Evolutionary conservation across 345 rosid species (phyloP).

Genomic region (Bruguiera parviflora): DNA sequence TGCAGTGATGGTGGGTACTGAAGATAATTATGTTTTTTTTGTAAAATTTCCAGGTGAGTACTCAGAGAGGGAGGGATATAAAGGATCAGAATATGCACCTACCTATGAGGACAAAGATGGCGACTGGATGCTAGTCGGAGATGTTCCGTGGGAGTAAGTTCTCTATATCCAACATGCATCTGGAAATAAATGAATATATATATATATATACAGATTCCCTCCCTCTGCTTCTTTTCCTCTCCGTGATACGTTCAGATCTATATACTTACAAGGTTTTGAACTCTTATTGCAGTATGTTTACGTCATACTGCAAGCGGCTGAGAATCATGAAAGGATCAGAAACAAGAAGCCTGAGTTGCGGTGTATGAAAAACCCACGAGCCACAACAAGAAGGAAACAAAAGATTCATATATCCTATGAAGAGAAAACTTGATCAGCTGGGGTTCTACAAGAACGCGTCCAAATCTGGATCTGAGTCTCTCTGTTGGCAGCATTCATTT

Average conservation of each 20-base stretch:
- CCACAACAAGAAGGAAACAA: slow-evolving; percentile 9
- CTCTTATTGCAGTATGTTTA: slow-evolving; percentile 65
- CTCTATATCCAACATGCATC: neutral
- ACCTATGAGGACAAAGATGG: slow-evolving; percentile 28
- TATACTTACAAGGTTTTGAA: slow-evolving; percentile 8
- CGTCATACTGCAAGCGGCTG: slow-evolving; percentile 69
- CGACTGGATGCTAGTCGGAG: slow-evolving; percentile 61
- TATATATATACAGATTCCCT: too few relatives aligned
- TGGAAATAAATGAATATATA: too few relatives aligned
- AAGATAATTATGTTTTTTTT: neutral
- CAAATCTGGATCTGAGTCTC: slow-evolving; percentile 23
- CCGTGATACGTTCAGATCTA: too few relatives aligned
- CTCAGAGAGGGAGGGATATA: slow-evolving; percentile 24
- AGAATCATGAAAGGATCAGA: slow-evolving; percentile 88
- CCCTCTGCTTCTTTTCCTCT: too few relatives aligned
- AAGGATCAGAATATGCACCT: slow-evolving; percentile 23
- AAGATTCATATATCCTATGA: slow-evolving; percentile 3
- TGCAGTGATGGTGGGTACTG: neutral
- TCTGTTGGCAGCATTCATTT: neutral
- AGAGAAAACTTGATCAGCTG: slow-evolving; percentile 29
- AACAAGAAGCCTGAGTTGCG: slow-evolving; percentile 68
- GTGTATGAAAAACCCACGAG: slow-evolving; percentile 30
- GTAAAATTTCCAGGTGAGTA: slow-evolving; percentile 10
- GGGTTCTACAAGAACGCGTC: slow-evolving; percentile 39
- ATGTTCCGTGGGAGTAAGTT: slow-evolving; percentile 77